Base-by-base conservation (phyloP, 106 monocot genomes). In the Allium fistulosum region DNA sequence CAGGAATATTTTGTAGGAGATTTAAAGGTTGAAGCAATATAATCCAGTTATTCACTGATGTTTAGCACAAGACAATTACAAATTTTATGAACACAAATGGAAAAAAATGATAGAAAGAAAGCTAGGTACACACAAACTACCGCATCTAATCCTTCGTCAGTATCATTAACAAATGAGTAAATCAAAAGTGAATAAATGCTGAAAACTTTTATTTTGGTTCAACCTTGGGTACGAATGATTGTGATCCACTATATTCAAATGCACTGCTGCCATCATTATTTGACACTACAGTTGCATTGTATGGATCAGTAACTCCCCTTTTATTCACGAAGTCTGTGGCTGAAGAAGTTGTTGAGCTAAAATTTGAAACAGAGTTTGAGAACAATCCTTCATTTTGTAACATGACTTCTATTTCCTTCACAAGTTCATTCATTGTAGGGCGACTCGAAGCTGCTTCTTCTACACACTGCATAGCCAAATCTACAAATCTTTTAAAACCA, bases 341-440 rank as follows among this genome's bases (percentile, higher is more conserved):
- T 11, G 87, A 83, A 65, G 80, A 72, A 69, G 67, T 51, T 57
- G 74, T 63, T 14, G 87, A 80, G 59, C 58, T 83, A 8, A 72
- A 55, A 22, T 11, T 67, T 7, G 87, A 80, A 57, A 51, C 81
- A 16, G 75, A 65, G 45, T 26, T 61, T 11, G 75, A 72, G 52
- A 48, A 65, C 16, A 78, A 17, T 27, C 87, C 86, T 27, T 74
- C 74, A 50, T 52, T 80, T 68, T 83, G 77, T 61, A 87, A 26
- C 28, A 86, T 79, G 16, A 63, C 77, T 59, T 86, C 82, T 12
- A 87, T 78, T 45, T 78, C 83, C 59, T 81, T 87, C 65, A 87
- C 87, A 11, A 83, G 62, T 14, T 83, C 83, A 63, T 81, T 87
- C 87, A 87, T 87, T n/a, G 75, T 72, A 37, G 87, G 87, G 9